Base-by-base conservation (phyloP, 352 stramenopile genomes). In the Phytophthora fragariae region DNA sequence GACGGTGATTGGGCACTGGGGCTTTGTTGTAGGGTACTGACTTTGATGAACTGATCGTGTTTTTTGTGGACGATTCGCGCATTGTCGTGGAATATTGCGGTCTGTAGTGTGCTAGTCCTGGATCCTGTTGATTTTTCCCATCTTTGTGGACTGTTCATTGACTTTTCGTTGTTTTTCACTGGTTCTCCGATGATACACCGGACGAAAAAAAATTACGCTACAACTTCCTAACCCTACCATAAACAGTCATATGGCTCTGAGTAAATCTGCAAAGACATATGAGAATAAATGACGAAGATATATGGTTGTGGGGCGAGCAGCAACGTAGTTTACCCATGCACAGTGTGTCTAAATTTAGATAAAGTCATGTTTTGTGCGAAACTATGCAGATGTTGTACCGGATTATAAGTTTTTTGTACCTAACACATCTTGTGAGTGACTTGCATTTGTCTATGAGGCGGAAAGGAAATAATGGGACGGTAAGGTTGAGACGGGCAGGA, bases 231-330 rank as follows among this genome's bases (percentile, higher is more conserved):
- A n/a, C 46, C 47, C 31, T 57, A 29, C 24, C 24, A 29, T 29
- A 29, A 29, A 29, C 24, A 29, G 24, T 29, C 24, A 29, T 29
- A 29, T 57, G 5, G n/a, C 10, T 41, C 1, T 41, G 35, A 41
- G 35, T 41, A 44, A 44, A 52, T 50, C 24, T 35, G 55, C 5
- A 47, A 19, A 59, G 9, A 0, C 47, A 53, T 35, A 54, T 58
- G 60, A 12, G n/a, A 41, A 59, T 67, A 59, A 59, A 67, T 67
- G 60, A 67, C 61, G 12, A 46, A 33, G 10, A 12, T 56, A 47
- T 44, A 27, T 29, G 17, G 12, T 10, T 19, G 35, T 8, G 44
- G 12, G 14, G 33, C 5, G 5, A 10, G 12, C 24, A 29, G n/a
- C n/a, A 35, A 24, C 37, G 33, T 68, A 68, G 33, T 60, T 60